phyloP scores from a whole-genome alignment of 768 basidiomycete species.

The Wakefieldia striispora region DNA sequence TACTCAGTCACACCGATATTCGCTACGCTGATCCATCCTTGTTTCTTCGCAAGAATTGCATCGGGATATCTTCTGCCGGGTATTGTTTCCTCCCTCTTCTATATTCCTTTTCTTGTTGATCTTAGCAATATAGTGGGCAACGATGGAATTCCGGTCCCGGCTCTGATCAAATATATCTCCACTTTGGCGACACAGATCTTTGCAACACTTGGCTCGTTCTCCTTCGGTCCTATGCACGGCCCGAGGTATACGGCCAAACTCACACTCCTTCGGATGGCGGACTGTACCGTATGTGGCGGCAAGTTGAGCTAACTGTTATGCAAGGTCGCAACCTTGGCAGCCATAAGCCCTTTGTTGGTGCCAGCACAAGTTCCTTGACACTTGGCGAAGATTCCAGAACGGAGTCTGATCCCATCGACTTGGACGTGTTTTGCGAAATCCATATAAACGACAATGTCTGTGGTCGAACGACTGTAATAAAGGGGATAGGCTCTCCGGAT shows the following conservation, averaged over 20 bases:
- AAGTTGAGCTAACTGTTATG: conserved; percentile 68
- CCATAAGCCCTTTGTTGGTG: conserved; percentile 34
- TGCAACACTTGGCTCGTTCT: conserved; percentile 78
- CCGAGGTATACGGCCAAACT: conserved; percentile 72
- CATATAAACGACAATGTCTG: conserved; percentile 62
- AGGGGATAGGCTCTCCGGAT: conserved; percentile 61
- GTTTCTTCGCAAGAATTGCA: conserved; percentile 72
- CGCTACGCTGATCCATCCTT: conserved; percentile 72
- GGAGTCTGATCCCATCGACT: conserved; percentile 55
- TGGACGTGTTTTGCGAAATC: conserved; percentile 80
- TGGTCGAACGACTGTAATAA: conserved; percentile 74
- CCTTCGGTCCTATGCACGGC: conserved; percentile 74
- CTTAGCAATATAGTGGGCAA: conserved; percentile 44
- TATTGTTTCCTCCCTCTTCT: conserved; percentile 30
- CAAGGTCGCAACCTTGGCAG: conserved; percentile 74
- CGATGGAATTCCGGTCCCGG: conserved; percentile 52
- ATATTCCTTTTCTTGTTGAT: conserved; percentile 6
- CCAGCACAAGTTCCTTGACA: conserved; percentile 23
- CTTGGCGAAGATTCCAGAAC: conserved; percentile 33
- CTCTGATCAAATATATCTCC: conserved; percentile 70
- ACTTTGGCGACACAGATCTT: conserved; percentile 61
- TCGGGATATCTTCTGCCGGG: conserved; percentile 67
- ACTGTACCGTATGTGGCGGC: conserved; percentile 85
- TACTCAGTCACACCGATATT: conserved; percentile 77
- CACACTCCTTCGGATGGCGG: conserved; percentile 61